Conservation (phyloP, 202 grass and related monocot species). For the Panicum hallii region DNA sequence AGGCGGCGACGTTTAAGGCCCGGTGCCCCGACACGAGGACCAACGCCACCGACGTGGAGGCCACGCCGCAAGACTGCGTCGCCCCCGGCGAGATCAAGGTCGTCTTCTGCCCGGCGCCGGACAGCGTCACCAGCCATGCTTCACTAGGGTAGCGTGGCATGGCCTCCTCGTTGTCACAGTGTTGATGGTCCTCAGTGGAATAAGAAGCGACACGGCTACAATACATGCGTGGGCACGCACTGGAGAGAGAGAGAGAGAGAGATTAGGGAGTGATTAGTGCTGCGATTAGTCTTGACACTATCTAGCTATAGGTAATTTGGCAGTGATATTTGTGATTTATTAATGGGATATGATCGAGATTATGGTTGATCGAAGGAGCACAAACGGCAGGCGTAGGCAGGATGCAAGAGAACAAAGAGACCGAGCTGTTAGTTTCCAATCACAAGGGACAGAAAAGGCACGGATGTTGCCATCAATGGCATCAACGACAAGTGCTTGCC, state of each 20-base stretch:
- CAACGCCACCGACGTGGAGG: background rate
- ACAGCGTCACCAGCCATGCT: background rate
- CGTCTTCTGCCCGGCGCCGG: background rate
- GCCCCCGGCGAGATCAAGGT: background rate
- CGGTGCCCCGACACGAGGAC: background rate
- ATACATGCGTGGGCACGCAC: too few species aligned
- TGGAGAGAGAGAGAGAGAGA: too few species aligned
- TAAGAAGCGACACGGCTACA: too few species aligned
- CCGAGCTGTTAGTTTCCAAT: background rate
- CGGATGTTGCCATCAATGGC: constrained; percentile 33
- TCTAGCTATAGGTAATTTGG: background rate
- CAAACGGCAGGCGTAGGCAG: too few species aligned
- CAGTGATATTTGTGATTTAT: too few species aligned
- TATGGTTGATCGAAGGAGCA: too few species aligned
- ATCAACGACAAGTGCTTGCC: background rate
- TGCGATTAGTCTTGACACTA: background rate
- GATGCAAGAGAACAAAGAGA: background rate
- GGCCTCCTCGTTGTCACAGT: background rate
- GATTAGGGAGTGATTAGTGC: background rate
- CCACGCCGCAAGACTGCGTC: background rate
- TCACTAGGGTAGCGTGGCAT: background rate
- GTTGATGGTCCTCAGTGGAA: background rate
- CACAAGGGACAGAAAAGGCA: background rate
- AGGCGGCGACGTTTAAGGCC: background rate
- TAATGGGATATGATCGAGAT: too few species aligned